phyloP scores from a whole-genome alignment of 2,329 filamentous ascomycete genomes.

The Fusarium denticulatum region DNA sequence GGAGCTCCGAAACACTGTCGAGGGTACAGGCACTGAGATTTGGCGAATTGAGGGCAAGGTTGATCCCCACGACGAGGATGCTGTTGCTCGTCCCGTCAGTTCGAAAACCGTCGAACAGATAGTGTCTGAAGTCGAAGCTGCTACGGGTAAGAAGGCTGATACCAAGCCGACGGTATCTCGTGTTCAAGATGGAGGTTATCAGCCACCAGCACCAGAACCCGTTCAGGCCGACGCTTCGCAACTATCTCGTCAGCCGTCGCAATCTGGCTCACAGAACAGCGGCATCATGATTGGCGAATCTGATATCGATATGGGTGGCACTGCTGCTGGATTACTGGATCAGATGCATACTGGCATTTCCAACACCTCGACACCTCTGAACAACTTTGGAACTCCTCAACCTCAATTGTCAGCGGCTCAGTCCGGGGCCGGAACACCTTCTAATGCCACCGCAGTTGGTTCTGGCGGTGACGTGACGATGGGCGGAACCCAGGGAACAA shows the following conservation, averaged over 20 bases:
- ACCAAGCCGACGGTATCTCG: slow-evolving; percentile 73
- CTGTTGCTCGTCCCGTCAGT: slow-evolving; percentile 48
- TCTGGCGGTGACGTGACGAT: slow-evolving; percentile 56
- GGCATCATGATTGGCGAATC: slow-evolving; percentile 67
- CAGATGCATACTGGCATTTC: slow-evolving; percentile 73
- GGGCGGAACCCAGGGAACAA: slow-evolving; percentile 59
- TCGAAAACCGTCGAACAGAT: slow-evolving; percentile 75
- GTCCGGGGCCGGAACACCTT: slow-evolving; percentile 68
- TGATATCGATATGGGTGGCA: slow-evolving; percentile 72
- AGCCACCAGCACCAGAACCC: slow-evolving; percentile 67
- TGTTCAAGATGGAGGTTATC: slow-evolving; percentile 80
- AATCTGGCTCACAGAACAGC: slow-evolving; percentile 65
- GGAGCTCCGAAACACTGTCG: slow-evolving; percentile 73
- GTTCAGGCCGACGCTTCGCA: slow-evolving; percentile 45
- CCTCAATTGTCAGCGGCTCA: slow-evolving; percentile 64
- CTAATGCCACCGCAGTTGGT: slow-evolving; percentile 58
- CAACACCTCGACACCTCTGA: slow-evolving; percentile 67
- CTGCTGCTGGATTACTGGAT: slow-evolving; percentile 72
- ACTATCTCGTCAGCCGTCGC: slow-evolving; percentile 64
- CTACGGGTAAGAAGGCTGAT: slow-evolving; percentile 73
- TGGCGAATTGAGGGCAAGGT: slow-evolving; percentile 71
- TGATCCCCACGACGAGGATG: slow-evolving; percentile 61
- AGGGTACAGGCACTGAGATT: slow-evolving; percentile 67
- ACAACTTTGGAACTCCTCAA: slow-evolving; percentile 70
- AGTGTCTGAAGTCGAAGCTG: slow-evolving; percentile 76